Evolutionary conservation across 2,329 filamentous ascomycete species (phyloP).

Genomic region (Fusarium temperatum): DNA sequence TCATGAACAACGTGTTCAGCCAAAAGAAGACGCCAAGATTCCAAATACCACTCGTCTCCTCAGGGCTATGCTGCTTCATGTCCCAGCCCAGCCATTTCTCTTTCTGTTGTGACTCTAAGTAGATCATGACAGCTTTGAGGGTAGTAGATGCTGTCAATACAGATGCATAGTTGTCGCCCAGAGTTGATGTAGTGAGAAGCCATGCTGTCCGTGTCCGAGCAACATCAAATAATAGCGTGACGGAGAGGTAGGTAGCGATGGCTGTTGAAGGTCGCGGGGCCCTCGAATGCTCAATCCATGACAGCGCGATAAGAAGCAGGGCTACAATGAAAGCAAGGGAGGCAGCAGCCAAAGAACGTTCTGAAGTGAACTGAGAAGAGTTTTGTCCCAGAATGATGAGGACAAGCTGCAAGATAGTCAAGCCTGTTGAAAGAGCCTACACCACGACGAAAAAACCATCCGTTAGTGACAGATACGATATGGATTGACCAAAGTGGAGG

Average conservation of each 20-base stretch:
- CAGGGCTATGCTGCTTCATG: not conserved
- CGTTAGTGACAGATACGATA: not conserved
- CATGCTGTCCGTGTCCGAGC: not conserved
- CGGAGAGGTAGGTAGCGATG: not conserved
- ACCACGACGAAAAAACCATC: fast-evolving
- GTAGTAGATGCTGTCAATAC: not conserved
- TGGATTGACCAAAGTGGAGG: not conserved
- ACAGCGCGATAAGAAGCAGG: not conserved
- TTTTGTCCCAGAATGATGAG: not conserved
- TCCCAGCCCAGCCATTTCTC: not conserved
- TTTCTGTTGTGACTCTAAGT: not conserved
- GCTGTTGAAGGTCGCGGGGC: not conserved
- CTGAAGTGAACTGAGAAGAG: not conserved
- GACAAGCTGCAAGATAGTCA: not conserved
- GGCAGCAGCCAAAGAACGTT: not conserved
- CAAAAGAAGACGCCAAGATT: not conserved
- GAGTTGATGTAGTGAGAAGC: not conserved
- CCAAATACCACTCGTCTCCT: not conserved
- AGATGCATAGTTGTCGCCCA: fast-evolving
- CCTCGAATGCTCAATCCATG: not conserved
- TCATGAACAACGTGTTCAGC: not conserved
- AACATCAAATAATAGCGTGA: not conserved
- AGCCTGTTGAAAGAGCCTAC: not conserved
- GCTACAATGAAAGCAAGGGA: not conserved
- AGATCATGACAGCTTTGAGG: not conserved